These are phyloP conservation scores for Eutrema japonicum DNA, from an alignment of 345 rosid species.

Conservation along the genomic window DNA sequence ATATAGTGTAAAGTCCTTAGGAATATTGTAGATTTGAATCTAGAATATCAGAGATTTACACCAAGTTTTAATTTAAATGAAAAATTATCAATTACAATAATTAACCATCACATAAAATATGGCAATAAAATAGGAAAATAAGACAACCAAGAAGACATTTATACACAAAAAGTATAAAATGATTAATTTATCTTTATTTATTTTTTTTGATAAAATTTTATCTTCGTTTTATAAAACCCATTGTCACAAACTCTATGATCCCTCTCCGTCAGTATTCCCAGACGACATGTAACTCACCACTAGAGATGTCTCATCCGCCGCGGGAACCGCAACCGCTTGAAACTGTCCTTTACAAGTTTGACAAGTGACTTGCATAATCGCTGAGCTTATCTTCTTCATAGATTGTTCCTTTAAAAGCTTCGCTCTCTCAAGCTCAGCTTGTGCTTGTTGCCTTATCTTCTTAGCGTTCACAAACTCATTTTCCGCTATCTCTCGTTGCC, in stretches of 20 bases:
- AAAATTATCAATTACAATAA: background rate
- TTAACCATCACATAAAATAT: slow-evolving; percentile 22
- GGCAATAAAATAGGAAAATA: background rate
- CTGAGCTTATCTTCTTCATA: slow-evolving; percentile 63
- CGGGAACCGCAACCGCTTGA: slow-evolving; percentile 47
- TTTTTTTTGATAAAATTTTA: background rate
- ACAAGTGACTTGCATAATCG: slow-evolving; percentile 75
- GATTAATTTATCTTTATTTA: slow-evolving; percentile 1
- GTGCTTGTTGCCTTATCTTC: slow-evolving; percentile 75
- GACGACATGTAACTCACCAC: slow-evolving; percentile 84
- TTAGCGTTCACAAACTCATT: slow-evolving; percentile 68
- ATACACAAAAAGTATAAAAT: slow-evolving; percentile 32
- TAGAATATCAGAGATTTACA: too few species aligned
- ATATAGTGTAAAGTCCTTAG: background rate
- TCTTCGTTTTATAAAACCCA: background rate
- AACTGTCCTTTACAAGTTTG: slow-evolving; percentile 74
- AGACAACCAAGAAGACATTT: background rate
- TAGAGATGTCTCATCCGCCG: slow-evolving; percentile 73
- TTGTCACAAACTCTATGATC: slow-evolving; percentile 29
- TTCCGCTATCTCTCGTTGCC: slow-evolving; percentile 80
- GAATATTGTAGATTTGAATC: too few species aligned
- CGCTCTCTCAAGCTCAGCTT: slow-evolving; percentile 72
- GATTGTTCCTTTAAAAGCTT: slow-evolving; percentile 67
- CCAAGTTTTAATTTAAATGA: too few species aligned
- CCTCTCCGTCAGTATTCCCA: slow-evolving; percentile 76